A percentile compares a stretch with the other conserved stretches of the same genome.
Conservation (phyloP, 495 filamentous ascomycete species). For the Hamigera avellanea region DNA sequence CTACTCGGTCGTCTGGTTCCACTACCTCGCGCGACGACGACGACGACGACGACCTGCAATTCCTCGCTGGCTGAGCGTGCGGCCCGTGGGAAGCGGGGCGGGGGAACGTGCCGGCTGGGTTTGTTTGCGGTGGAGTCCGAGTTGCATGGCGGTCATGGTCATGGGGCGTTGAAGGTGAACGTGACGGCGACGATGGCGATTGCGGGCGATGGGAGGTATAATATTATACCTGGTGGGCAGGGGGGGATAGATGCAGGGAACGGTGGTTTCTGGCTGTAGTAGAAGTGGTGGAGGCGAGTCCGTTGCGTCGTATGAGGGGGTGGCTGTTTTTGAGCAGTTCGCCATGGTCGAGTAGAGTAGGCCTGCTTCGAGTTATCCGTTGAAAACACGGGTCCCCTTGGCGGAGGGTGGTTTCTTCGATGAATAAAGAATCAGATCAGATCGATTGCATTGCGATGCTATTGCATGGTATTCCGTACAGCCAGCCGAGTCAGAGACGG, state of each 20-base stretch:
- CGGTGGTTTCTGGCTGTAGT: constrained; percentile 1
- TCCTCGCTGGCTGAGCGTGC: constrained; percentile 5
- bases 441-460: no score
- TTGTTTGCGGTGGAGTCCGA: no score
- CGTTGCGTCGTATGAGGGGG: constrained; percentile 3
- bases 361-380: no score
- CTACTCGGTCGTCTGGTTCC: constrained; percentile 32
- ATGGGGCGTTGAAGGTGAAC: constrained; percentile 7
- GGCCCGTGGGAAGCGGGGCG: constrained; percentile 7
- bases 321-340: constrained; percentile 16
- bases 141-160: no score
- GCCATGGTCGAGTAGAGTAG: constrained; percentile 3
- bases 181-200: constrained; percentile 7
- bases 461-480: no score
- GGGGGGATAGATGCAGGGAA: constrained; percentile 8
- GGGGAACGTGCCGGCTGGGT: constrained; percentile 8
- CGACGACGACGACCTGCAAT: constrained; percentile 10
- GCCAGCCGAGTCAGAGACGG: no score
- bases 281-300: not conserved
- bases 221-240: constrained; percentile 20
- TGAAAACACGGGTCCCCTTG: no score
- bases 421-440: no score
- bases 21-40: constrained; percentile 8
- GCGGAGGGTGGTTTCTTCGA: no score
- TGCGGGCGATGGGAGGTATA: constrained; percentile 10